phyloP scores from a whole-genome alignment of 768 basidiomycete genomes.

The Pisolithus marmoratus region DNA sequence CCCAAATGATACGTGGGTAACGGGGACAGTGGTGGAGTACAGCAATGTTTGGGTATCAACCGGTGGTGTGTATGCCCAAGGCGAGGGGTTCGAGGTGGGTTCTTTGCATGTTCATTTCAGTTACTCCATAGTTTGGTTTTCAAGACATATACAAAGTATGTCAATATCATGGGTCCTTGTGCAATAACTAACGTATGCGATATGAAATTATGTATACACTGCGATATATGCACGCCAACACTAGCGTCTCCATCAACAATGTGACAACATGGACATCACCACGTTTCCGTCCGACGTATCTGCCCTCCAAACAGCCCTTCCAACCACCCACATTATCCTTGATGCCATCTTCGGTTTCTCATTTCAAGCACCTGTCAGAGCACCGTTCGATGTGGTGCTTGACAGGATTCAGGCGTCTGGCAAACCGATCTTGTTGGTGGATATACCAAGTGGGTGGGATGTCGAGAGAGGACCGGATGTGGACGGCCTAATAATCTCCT shows the following conservation, averaged over 20 bases:
- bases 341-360: constrained; percentile 99
- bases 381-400: constrained; percentile 80
- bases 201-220: background rate
- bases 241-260: constrained; percentile 80
- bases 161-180: no score
- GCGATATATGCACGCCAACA: background rate
- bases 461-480: constrained; percentile 70
- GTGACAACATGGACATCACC: constrained; percentile 81
- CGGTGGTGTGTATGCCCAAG: constrained; percentile 93
- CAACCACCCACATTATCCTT: constrained; percentile 72
- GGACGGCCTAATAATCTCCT: no score
- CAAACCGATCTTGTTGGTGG: constrained; percentile 87
- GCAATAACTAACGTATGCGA: no score
- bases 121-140: constrained; percentile 62
- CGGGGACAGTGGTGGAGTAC: background rate
- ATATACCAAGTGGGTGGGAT: constrained; percentile 97
- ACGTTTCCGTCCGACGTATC: constrained; percentile 52
- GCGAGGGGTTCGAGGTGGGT: constrained; percentile 28
- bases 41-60: constrained; percentile 92
- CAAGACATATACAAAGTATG: constrained; percentile 88
- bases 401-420: constrained; percentile 54
- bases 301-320: constrained; percentile 44
- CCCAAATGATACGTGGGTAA: no score
- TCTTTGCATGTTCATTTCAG: no score
- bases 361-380: constrained; percentile 84